Conservation (phyloP, 2,329 filamentous ascomycete species). For the Lecanicillium sp. region DNA sequence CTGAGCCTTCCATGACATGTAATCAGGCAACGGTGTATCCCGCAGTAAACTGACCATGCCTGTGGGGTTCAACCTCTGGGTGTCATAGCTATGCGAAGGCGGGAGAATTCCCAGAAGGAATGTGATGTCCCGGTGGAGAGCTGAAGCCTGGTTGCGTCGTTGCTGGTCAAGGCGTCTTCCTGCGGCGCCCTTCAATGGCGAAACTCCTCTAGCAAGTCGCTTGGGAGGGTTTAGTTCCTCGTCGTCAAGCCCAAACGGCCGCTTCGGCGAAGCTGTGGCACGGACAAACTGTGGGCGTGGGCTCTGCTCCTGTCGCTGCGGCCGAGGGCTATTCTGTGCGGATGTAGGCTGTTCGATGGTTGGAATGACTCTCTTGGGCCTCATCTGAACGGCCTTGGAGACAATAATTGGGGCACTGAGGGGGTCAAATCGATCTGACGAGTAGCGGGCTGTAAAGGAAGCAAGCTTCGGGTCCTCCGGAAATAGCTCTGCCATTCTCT, state of each 20-base stretch:
- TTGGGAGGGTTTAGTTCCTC: slow-evolving; percentile 68
- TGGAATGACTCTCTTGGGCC: slow-evolving; percentile 49
- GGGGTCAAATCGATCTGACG: slow-evolving; percentile 67
- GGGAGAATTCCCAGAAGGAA: slow-evolving; percentile 68
- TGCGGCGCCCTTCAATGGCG: slow-evolving; percentile 84
- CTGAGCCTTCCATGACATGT: slow-evolving; percentile 43
- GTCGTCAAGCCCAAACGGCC: slow-evolving; percentile 60
- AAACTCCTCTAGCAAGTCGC: slow-evolving; percentile 83
- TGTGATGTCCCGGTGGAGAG: slow-evolving; percentile 63
- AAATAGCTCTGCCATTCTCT: slow-evolving; percentile 88
- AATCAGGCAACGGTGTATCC: slow-evolving; percentile 58
- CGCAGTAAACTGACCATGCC: slow-evolving; percentile 68
- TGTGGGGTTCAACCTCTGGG: slow-evolving; percentile 60
- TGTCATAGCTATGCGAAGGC: slow-evolving; percentile 62
- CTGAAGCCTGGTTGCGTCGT: slow-evolving; percentile 53
- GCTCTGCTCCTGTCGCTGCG: slow-evolving; percentile 28
- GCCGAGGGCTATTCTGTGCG: slow-evolving; percentile 35
- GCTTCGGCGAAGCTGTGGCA: slow-evolving; percentile 49
- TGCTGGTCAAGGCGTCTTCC: slow-evolving; percentile 79
- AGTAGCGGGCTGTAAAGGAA: slow-evolving; percentile 71
- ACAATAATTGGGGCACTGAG: slow-evolving; percentile 75
- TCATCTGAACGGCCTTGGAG: slow-evolving; percentile 71
- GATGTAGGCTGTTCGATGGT: slow-evolving; percentile 45
- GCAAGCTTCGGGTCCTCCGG: slow-evolving; percentile 73
- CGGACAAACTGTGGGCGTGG: slow-evolving; percentile 41